phyloP scores from a whole-genome alignment of 768 basidiomycete genomes.

The Suillus paluster region DNA sequence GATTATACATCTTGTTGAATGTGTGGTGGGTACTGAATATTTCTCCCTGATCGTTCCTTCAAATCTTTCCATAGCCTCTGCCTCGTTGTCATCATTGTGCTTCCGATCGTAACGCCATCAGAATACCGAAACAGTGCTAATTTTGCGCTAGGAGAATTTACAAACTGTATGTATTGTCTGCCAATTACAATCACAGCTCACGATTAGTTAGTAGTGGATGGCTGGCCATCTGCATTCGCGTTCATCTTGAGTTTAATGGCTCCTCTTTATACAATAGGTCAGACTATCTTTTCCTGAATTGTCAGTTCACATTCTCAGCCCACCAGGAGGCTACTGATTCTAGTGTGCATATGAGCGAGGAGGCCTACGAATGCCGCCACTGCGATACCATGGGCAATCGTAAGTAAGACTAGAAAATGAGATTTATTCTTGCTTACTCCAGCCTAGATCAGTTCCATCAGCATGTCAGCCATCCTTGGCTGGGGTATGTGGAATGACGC shows the following conservation, averaged over 20 bases:
- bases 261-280: constrained; percentile 42
- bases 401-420: constrained; percentile 23
- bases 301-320: constrained; percentile 36
- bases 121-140: constrained; percentile 41
- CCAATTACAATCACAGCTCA: too few species aligned
- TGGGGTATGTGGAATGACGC: constrained; percentile 49
- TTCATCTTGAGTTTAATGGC: constrained; percentile 46
- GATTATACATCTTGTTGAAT: constrained; percentile 46
- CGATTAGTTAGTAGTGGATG: too few species aligned
- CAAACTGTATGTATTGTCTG: too few species aligned
- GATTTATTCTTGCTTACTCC: constrained; percentile 41
- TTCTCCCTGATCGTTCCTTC: not conserved
- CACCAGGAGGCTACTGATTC: constrained; percentile 51
- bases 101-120: constrained; percentile 41
- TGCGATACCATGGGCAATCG: constrained; percentile 73
- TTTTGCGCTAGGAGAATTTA: constrained; percentile 43
- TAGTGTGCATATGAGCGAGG: constrained; percentile 70
- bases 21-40: constrained; percentile 29
- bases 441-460: constrained; percentile 46
- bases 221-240: too few species aligned
- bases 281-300: not conserved
- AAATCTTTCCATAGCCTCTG: not conserved
- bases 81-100: constrained; percentile 41
- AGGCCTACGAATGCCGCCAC: constrained; percentile 69
- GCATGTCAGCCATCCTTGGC: constrained; percentile 59